Base-by-base conservation (phyloP, 352 stramenopile species). In the Phytophthora fragariae region DNA sequence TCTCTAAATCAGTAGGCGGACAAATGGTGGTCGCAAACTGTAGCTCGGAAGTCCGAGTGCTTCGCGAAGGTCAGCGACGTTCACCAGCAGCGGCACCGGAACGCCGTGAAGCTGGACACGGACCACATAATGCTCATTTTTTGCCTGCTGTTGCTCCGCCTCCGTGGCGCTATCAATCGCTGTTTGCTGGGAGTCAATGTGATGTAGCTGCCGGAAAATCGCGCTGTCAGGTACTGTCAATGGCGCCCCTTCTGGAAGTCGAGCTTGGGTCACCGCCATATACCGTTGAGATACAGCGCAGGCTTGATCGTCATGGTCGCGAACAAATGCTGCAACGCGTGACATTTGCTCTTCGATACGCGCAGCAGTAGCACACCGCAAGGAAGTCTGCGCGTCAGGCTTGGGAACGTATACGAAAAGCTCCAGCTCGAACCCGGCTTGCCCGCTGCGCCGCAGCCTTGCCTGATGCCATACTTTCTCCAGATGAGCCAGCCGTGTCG, bases 261-360 rank as follows among this genome's bases (percentile, higher is more conserved):
- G 56, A 1, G 68, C 68, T 44, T 75, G 60, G 1, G 68, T 62
- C 15, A 64, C 50, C 7, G 55, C 61, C 60, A 70, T 75, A 47
- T 70, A 69, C n/a, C 15, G 15, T 15, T 65, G 29, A 0, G 59
- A 33, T 0, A 54, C 59, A 17, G 5, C 5, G 1, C 67, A 53
- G 0, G 59, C 24, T 27, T 33, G 39, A 59, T 61, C n/a, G 0
- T 55, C 35, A n/a, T 68, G 52, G 41, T 68, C 53, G 12, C 59
- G 41, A 1, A 68, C 12, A 21, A 68, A 56, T 15, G 44, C 58
- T n/a, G 53, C 67, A 1, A 73, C 59, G 2, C 67, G 21, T 4
- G 67, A 59, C 41, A 73, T 37, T 55, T 73, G 67, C 27, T 68
- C 44, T 29, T 62, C 14, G 14, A 73, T 61, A 14, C 59, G 52